Evolutionary conservation across 2,329 filamentous ascomycete genomes (phyloP).

Genomic region (Talaromyces verruculosus): DNA sequence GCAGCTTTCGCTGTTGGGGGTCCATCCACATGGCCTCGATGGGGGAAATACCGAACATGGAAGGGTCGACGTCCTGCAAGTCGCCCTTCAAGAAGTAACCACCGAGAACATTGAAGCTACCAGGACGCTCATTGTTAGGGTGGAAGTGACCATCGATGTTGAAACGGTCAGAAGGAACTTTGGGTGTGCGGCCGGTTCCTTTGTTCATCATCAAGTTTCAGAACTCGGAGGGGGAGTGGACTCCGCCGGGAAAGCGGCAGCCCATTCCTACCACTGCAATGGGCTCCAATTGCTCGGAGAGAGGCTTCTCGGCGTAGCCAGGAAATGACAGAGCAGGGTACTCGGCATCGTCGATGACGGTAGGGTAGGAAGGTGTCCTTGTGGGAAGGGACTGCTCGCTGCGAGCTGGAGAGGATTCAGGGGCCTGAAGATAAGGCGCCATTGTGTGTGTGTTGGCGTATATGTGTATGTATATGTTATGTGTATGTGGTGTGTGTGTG

Average conservation of each 20-base stretch:
- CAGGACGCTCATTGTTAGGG: conserved; percentile 13
- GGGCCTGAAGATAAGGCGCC: neutral
- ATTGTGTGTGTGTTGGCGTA: neutral
- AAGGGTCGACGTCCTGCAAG: conserved; percentile 26
- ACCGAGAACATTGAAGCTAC: conserved; percentile 18
- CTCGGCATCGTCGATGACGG: conserved; percentile 8
- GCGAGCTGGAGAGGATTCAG: neutral
- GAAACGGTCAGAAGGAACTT: conserved; percentile 20
- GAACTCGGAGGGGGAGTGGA: neutral
- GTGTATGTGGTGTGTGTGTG: neutral
- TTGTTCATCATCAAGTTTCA: conserved; percentile 11
- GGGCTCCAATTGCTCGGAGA: conserved; percentile 14
- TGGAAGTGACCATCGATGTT: conserved; percentile 16
- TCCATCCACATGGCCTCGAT: conserved; percentile 29
- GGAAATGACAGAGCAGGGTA: conserved; percentile 7
- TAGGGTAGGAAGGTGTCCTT: conserved; percentile 3
- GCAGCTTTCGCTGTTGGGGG: conserved; percentile 30
- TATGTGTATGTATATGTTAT: too few species aligned
- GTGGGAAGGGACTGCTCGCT: neutral
- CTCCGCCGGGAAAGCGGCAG: conserved; percentile 12
- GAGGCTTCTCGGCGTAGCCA: conserved; percentile 9
- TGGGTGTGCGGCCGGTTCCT: conserved; percentile 11
- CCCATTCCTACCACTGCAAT: conserved; percentile 25
- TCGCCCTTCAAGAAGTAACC: conserved; percentile 18
- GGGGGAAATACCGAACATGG: conserved; percentile 28